Conservation (phyloP, 2,329 filamentous ascomycete genomes). For the Pseudogymnoascus sp. region DNA sequence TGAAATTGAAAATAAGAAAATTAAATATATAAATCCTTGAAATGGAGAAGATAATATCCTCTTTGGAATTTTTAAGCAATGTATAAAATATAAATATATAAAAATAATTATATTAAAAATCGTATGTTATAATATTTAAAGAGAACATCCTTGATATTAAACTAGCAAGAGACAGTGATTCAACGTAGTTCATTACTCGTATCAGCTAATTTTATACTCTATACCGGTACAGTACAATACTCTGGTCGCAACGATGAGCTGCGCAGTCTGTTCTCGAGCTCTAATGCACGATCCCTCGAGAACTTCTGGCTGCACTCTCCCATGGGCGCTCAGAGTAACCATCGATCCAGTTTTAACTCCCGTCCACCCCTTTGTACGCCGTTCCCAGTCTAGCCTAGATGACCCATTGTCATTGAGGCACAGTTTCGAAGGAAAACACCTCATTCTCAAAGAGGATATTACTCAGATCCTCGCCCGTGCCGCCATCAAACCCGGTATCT, state of each 20-base stretch:
- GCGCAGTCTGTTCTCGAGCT: not conserved
- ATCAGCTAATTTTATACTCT: not conserved
- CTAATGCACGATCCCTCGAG: not conserved
- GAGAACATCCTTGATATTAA: not conserved
- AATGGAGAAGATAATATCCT: too few species aligned
- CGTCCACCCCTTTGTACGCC: not conserved
- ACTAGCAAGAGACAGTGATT: not conserved
- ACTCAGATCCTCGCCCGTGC: not conserved
- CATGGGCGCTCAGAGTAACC: not conserved
- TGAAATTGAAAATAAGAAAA: not conserved
- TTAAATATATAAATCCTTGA: not conserved
- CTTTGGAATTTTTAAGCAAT: too few species aligned
- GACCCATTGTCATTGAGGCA: not conserved
- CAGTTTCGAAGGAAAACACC: not conserved
- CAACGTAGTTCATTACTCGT: not conserved
- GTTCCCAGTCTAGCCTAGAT: not conserved
- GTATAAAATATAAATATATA: too few species aligned
- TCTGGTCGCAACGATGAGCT: not conserved
- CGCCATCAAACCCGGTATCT: not conserved
- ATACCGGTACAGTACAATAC: constrained; percentile 7
- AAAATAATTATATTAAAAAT: too few species aligned
- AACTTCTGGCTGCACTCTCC: not conserved
- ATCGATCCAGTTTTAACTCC: not conserved
- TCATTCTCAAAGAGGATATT: constrained; percentile 1
- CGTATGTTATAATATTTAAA: too few species aligned